Evolutionary conservation across 805 yeast species (phyloP).

Genomic region (Lipomyces sp.): DNA sequence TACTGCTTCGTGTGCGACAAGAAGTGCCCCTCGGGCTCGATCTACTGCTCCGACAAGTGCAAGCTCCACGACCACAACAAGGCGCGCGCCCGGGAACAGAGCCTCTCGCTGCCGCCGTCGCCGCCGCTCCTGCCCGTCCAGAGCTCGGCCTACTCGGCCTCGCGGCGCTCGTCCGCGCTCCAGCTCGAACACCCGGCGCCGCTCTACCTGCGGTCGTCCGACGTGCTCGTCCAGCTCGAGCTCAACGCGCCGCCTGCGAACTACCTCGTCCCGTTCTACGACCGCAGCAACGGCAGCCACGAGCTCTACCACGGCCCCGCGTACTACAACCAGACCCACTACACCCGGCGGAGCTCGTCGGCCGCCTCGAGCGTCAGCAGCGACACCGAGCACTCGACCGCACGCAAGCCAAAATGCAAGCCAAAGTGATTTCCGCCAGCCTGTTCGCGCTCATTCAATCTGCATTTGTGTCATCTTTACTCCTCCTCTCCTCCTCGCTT

Average conservation of each 20-base stretch:
- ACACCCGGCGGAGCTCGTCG: not conserved
- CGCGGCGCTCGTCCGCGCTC: constrained; percentile 23
- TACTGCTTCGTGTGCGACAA: constrained; percentile 59
- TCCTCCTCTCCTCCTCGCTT: too few relatives aligned
- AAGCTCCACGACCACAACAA: constrained; percentile 34
- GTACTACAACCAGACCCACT: not conserved
- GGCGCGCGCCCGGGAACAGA: constrained; percentile 6
- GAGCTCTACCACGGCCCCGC: not conserved
- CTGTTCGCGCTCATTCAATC: too few relatives aligned
- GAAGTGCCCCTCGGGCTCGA: constrained; percentile 44
- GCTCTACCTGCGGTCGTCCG: too few relatives aligned
- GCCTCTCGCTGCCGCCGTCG: constrained; percentile 12
- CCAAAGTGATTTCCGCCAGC: too few relatives aligned
- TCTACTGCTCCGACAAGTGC: constrained; percentile 50
- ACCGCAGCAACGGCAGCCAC: constrained; percentile 1
- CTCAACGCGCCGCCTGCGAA: constrained; percentile 7
- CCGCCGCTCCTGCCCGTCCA: constrained; percentile 15
- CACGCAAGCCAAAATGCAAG: too few relatives aligned
- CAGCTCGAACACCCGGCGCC: constrained; percentile 19
- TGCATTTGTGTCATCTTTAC: too few relatives aligned
- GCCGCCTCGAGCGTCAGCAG: too few relatives aligned
- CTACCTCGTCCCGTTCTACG: constrained; percentile 16
- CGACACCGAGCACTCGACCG: too few relatives aligned
- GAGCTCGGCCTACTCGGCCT: not conserved
- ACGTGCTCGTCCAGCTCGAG: too few relatives aligned